Percentiles rank a stretch among this genome's conserved stretches.
Evolutionary conservation across 2,329 filamentous ascomycete genomes (phyloP).

Genomic region (Phaeosphaeriaceae sp.): DNA sequence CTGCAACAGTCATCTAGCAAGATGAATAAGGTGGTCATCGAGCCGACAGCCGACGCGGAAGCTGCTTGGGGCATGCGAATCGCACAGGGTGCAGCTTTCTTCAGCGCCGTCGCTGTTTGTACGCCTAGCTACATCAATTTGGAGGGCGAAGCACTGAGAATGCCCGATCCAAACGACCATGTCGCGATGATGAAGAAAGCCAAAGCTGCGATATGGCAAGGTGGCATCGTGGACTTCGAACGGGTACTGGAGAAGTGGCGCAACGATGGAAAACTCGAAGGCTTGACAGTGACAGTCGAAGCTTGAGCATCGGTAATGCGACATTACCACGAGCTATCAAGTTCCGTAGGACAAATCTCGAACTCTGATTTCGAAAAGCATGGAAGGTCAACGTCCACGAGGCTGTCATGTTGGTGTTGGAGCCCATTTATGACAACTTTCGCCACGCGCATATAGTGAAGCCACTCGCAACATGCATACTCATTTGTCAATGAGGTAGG

Average conservation of each 20-base stretch:
- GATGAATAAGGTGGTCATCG: conserved; percentile 6
- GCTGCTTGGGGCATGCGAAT: conserved; percentile 15
- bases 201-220: conserved; percentile 10
- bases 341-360: too few relatives aligned
- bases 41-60: conserved; percentile 11
- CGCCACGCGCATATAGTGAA: too few relatives aligned
- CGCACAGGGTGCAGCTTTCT: conserved; percentile 12
- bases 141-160: conserved; percentile 14
- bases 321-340: neutral
- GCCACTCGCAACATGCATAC: neutral
- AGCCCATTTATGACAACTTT: too few relatives aligned
- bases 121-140: conserved; percentile 15
- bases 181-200: conserved; percentile 17
- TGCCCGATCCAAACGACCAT: conserved; percentile 12
- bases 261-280: conserved; percentile 12
- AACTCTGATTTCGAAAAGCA: too few relatives aligned
- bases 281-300: conserved; percentile 10
- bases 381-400: too few relatives aligned
- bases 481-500: neutral
- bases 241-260: conserved; percentile 14
- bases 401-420: too few relatives aligned
- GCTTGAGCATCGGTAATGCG: neutral
- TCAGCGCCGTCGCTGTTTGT: conserved; percentile 8
- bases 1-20: neutral
- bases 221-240: conserved; percentile 12